Base-by-base conservation (phyloP, 345 rosid species). In the Populus pruinosa region DNA sequence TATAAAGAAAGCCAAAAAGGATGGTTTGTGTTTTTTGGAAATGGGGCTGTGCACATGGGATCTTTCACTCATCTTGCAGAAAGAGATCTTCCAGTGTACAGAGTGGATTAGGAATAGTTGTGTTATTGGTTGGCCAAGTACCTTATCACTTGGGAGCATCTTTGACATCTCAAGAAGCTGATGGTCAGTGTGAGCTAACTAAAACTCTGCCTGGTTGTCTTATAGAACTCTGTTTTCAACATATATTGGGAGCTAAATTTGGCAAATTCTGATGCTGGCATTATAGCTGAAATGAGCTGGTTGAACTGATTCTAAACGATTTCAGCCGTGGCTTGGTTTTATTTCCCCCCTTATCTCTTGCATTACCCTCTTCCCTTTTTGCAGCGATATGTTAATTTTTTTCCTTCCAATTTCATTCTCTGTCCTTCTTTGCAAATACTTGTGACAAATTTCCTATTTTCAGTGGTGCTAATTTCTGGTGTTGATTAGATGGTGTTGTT, bases 381-480 rank as follows among this genome's bases (percentile, higher is more conserved):
- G 3, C 61, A 53, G 50, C 5, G 35, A 50, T 21, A 13, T 65
- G 20, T 23, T 43, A 43, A 13, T 2, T 17, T 17, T 13, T 23
- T 44, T 61, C 72, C 39, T 14, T 47, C 47, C 47, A 66, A 65
- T 65, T 31, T 61, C 61, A 14, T 50, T 75, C 31, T 14, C 21
- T 36, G 23, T n/a, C 56, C 14, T 70, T 55, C 35, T 39, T 68
- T 36, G 10, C 21, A 23, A 25, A 20, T 14, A 12, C 21, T 14
- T 53, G 63, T 27, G 25, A 56, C 17, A 73, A 47, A 31, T 41
- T 70, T 35, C 47, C 23, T 10, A 12, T 31, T 29, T n/a, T 38
- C 27, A 36, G 36, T 63, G 29, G 56, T 53, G 63, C 79, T 44
- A 70, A 67, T 62, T 16, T 73, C 47, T 70, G 72, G 67, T 65